These are phyloP conservation scores for Choiromyces venosus DNA, from an alignment of 495 filamentous ascomycete species.

Conservation along the genomic window DNA sequence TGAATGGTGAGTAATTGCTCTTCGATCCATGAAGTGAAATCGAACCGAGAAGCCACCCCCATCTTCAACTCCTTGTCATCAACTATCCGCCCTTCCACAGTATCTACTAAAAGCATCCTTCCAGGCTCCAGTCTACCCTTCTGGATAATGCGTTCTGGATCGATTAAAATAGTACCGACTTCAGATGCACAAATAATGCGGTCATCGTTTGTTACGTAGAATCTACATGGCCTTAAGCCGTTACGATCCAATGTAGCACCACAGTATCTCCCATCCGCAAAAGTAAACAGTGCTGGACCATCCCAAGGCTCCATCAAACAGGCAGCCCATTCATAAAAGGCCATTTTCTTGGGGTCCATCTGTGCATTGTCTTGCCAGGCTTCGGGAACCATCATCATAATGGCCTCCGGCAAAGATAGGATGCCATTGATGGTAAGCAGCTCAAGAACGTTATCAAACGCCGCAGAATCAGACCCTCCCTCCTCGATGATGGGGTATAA, in stretches of 20 bases:
- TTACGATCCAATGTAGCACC: conserved; percentile 99
- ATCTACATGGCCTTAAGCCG: conserved; percentile 92
- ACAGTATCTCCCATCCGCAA: conserved; percentile 95
- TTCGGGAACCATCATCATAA: conserved; percentile 99
- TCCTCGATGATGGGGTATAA: conserved; percentile 97
- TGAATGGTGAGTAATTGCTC: conserved; percentile 67
- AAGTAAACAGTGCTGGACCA: conserved; percentile 95
- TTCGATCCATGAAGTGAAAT: conserved; percentile 86
- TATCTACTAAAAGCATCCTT: conserved; percentile 97
- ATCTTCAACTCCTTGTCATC: conserved; percentile 92
- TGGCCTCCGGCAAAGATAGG: conserved; percentile 90
- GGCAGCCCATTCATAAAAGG: conserved; percentile 99
- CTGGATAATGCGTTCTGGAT: conserved; percentile 83
- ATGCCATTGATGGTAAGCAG: conserved; percentile 94
- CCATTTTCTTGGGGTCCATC: conserved; percentile 93
- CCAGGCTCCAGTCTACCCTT: conserved; percentile 95
- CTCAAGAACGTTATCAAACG: conserved; percentile 97
- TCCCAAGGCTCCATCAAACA: conserved; percentile 99
- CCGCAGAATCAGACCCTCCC: conserved; percentile 94
- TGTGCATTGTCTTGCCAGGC: conserved; percentile 92
- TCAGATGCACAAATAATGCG: conserved; percentile 98
- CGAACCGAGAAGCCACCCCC: conserved; percentile 73
- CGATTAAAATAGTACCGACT: conserved; percentile 88
- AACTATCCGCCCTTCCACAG: conserved; percentile 88
- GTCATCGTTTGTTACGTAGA: conserved; percentile 97